A percentile compares a stretch with the other conserved stretches of the same genome.
phyloP scores from a whole-genome alignment of 139 green algal species.

The Coelastrella sp. region DNA sequence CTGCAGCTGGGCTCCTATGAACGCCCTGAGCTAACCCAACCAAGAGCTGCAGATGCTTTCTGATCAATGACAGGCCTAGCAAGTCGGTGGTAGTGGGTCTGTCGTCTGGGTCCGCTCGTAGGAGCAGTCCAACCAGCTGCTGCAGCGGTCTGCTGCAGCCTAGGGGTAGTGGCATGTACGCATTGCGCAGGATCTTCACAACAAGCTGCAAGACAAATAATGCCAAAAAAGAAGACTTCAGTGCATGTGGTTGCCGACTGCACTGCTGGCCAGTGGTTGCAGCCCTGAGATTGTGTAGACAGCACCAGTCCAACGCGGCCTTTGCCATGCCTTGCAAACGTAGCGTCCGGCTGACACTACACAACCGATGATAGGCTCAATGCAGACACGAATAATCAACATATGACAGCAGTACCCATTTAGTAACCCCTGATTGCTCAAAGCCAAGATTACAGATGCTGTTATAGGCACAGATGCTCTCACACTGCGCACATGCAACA shows the following conservation, averaged over 20 bases:
- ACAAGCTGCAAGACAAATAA: constrained; percentile 33
- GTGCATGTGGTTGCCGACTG: no score
- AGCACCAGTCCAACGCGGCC: no score
- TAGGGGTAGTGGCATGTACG: constrained; percentile 64
- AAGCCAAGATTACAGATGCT: no score
- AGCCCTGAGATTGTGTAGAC: no score
- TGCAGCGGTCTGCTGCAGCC: constrained; percentile 61
- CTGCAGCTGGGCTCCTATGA: not conserved
- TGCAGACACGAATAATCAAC: no score
- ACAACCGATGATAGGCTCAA: no score
- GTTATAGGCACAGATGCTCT: no score
- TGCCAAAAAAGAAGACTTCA: not conserved
- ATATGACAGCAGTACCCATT: no score
- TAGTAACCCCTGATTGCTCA: no score
- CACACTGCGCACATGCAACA: not conserved
- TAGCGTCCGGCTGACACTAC: no score
- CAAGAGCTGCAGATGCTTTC: constrained; percentile 59
- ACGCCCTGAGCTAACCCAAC: constrained; percentile 5
- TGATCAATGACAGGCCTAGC: constrained; percentile 56
- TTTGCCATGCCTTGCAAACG: no score
- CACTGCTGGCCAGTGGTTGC: no score
- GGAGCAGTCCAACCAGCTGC: constrained; percentile 64
- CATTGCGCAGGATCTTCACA: constrained; percentile 71
- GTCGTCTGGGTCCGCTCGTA: constrained; percentile 67
- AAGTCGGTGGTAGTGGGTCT: constrained; percentile 59